Evolutionary conservation across 768 basidiomycete species (phyloP).

Genomic region (Gloeophyllum trabeum): DNA sequence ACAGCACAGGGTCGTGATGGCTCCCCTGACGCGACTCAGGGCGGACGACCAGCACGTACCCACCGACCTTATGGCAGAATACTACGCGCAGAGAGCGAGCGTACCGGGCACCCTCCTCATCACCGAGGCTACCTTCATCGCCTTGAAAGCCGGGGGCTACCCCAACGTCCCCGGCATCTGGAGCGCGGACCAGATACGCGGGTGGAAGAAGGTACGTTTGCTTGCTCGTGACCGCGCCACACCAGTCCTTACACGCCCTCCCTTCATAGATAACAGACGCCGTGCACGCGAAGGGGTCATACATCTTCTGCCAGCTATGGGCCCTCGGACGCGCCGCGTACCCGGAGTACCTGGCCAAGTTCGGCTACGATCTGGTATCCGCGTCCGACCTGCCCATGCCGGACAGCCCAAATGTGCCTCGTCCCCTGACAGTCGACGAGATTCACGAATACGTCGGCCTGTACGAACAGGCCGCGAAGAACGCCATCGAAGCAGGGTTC

Average conservation of each 20-base stretch:
- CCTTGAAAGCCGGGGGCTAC: constrained; percentile 14
- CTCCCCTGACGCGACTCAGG: constrained; percentile 12
- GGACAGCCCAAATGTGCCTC: constrained; percentile 1
- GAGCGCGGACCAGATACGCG: neutral
- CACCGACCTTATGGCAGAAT: constrained; percentile 1
- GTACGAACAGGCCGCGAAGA: constrained; percentile 20
- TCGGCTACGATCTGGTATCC: constrained; percentile 11
- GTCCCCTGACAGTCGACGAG: constrained; percentile 10
- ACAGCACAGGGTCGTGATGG: constrained; percentile 11
- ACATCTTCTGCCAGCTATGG: constrained; percentile 47
- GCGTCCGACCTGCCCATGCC: constrained; percentile 5
- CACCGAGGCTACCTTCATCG: constrained; percentile 22
- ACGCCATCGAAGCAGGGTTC: constrained; percentile 26
- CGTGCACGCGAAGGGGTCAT: constrained; percentile 42
- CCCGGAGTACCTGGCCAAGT: constrained; percentile 19
- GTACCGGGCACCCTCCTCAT: constrained; percentile 15
- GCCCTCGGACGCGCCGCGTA: constrained; percentile 37
- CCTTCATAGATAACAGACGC: constrained; percentile 35
- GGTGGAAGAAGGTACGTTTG: neutral
- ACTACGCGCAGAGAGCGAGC: constrained; percentile 5
- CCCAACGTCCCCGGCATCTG: constrained; percentile 19
- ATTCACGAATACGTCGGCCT: constrained; percentile 10
- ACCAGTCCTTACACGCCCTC: neutral
- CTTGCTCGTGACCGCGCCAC: no score
- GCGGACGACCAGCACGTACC: constrained; percentile 6